Evolutionary conservation across 2,329 filamentous ascomycete genomes (phyloP).

Genomic region (Ceratocystis destructans): DNA sequence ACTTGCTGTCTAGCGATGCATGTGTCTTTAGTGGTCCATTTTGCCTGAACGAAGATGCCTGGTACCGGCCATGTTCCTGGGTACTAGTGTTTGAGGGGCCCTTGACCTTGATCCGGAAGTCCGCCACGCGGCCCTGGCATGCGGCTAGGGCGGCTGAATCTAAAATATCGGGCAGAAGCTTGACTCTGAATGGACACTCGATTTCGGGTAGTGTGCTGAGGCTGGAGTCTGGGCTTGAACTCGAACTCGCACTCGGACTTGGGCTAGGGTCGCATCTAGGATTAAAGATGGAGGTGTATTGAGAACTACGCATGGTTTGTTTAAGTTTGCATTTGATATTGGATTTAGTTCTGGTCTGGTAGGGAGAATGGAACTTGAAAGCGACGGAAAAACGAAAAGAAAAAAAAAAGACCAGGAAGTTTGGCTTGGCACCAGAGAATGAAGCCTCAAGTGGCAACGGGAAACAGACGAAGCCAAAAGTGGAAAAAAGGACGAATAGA

Average conservation of each 20-base stretch:
- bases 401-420: not conserved
- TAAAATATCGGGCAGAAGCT: not conserved
- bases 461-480: no score
- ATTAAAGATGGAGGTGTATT: not conserved
- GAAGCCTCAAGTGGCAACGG: no score
- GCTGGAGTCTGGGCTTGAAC: not conserved
- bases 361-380: not conserved
- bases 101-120: not conserved
- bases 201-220: not conserved
- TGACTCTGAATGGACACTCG: not conserved
- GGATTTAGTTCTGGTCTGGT: not conserved
- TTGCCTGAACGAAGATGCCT: conserved; percentile 7
- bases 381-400: not conserved
- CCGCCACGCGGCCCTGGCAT: not conserved
- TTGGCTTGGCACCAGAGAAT: no score
- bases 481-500: no score
- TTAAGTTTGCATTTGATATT: not conserved
- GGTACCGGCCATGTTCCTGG: not conserved
- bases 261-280: not conserved
- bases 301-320: not conserved
- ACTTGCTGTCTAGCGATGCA: conserved; percentile 12
- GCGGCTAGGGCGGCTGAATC: not conserved
- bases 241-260: not conserved
- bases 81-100: not conserved
- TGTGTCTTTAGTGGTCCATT: conserved; percentile 4